phyloP scores from a whole-genome alignment of 371 early-diverging fungal genomes.

The Actinomortierella ambigua region DNA sequence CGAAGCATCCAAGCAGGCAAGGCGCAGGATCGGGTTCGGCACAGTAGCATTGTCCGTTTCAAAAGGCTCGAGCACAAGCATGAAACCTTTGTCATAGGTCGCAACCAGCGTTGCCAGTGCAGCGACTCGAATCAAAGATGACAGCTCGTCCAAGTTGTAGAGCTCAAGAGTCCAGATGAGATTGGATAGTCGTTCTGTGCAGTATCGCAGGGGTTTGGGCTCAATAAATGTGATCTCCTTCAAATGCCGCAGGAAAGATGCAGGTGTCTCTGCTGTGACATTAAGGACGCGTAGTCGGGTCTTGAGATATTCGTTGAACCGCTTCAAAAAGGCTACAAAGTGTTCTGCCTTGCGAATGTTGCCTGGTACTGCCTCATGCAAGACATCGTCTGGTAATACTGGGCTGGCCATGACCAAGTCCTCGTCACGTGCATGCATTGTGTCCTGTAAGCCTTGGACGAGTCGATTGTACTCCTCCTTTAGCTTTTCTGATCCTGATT shows the following conservation, averaged over 20 bases:
- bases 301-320: constrained; percentile 99
- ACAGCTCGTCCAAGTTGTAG: constrained; percentile 87
- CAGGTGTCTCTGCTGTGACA: constrained; percentile 96
- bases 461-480: constrained; percentile 87
- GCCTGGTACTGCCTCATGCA: constrained; percentile 97
- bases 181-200: constrained; percentile 91
- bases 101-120: constrained; percentile 95
- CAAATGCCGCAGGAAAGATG: constrained; percentile 91
- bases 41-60: constrained; percentile 91
- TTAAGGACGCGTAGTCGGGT: constrained; percentile 97
- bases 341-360: constrained; percentile 98
- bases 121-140: constrained; percentile 87
- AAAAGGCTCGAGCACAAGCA: constrained; percentile 98
- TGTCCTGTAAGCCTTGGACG: constrained; percentile 90
- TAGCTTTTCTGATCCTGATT: constrained; percentile 84
- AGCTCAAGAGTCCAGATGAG: constrained; percentile 91
- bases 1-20: constrained; percentile 96
- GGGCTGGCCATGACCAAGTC: constrained; percentile 81
- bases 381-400: constrained; percentile 91
- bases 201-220: constrained; percentile 91
- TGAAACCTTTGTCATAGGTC: constrained; percentile 96
- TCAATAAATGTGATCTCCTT: constrained; percentile 96
- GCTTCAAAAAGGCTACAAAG: constrained; percentile 95
- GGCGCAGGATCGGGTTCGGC: constrained; percentile 95
- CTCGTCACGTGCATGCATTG: constrained; percentile 72